Evolutionary conservation across 176 grass and related monocot species (phyloP).

Genomic region (Areca catechu): DNA sequence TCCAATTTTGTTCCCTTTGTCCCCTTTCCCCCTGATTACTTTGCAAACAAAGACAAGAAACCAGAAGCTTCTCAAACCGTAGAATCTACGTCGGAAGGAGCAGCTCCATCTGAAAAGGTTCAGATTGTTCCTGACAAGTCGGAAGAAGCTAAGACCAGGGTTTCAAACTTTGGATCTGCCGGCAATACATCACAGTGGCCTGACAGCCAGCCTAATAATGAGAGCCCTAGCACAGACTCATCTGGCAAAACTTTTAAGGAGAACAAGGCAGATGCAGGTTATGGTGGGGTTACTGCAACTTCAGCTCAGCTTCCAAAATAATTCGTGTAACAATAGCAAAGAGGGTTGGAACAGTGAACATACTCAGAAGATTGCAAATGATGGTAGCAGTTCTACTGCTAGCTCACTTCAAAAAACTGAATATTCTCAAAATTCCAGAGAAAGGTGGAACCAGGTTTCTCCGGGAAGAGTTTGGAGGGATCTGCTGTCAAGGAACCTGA

Average conservation of each 20-base stretch:
- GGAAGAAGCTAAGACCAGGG: not conserved
- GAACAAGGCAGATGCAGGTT: conserved; percentile 14
- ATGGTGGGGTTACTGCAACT: conserved; percentile 7
- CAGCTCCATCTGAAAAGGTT: conserved; percentile 12
- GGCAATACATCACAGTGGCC: conserved; percentile 11
- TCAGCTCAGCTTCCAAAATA: conserved; percentile 24
- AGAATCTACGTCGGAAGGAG: conserved; percentile 19
- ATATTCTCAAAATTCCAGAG: conserved; percentile 14
- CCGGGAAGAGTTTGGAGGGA: conserved; percentile 74
- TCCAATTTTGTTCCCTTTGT: conserved; percentile 78
- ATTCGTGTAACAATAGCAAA: conserved; percentile 12
- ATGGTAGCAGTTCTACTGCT: conserved; percentile 6
- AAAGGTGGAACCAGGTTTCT: conserved; percentile 27
- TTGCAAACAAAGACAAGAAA: conserved; percentile 72
- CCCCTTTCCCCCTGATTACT: conserved; percentile 83
- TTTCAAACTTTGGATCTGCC: conserved; percentile 13
- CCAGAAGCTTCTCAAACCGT: conserved; percentile 22
- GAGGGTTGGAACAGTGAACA: conserved; percentile 16
- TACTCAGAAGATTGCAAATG: conserved; percentile 6
- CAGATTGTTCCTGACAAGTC: not conserved
- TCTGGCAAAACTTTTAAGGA: conserved; percentile 20
- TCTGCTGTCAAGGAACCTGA: conserved; percentile 72
- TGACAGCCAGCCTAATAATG: conserved; percentile 18
- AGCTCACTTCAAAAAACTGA: conserved; percentile 17
- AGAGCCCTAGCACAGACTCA: conserved; percentile 12